A percentile compares a stretch with the other conserved stretches of the same genome.
Evolutionary conservation across 2,329 filamentous ascomycete genomes (phyloP).

Genomic region (Aspergillus brasiliensis): DNA sequence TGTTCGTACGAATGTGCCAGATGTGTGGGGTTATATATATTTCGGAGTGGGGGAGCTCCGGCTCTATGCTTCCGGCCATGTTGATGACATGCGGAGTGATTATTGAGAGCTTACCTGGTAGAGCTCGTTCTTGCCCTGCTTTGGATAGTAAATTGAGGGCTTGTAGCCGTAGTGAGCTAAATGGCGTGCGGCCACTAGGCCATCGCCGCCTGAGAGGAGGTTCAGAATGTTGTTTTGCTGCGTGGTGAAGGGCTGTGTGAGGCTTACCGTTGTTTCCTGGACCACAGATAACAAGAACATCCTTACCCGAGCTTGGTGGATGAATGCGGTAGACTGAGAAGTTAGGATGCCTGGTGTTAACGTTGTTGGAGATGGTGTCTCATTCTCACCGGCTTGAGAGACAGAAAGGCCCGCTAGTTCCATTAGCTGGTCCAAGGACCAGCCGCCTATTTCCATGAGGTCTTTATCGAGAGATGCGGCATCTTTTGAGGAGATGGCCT

Average conservation of each 20-base stretch:
- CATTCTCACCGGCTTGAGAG: conserved; percentile 75
- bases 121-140: conserved; percentile 84
- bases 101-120: conserved; percentile 65
- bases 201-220: conserved; percentile 73
- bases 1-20: too few species aligned
- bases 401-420: conserved; percentile 91
- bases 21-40: too few species aligned
- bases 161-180: conserved; percentile 89
- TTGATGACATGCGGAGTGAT: neutral
- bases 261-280: conserved; percentile 66
- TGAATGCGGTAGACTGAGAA: conserved; percentile 77
- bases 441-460: conserved; percentile 83
- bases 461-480: conserved; percentile 89
- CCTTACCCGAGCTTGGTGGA: conserved; percentile 68
- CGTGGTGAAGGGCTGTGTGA: neutral
- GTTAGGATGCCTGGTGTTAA: neutral
- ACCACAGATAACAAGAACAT: conserved; percentile 86
- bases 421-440: conserved; percentile 96
- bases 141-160: conserved; percentile 89
- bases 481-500: conserved; percentile 86
- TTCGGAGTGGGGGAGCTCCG: too few species aligned
- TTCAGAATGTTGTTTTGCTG: neutral
- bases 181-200: conserved; percentile 90
- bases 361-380: neutral
- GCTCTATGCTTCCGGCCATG: neutral